Percentiles rank a stretch among this genome's conserved stretches.
These are phyloP conservation scores for Taiozyma onychis DNA, from an alignment of 1,139 yeast genomes.

Conservation along the genomic window DNA sequence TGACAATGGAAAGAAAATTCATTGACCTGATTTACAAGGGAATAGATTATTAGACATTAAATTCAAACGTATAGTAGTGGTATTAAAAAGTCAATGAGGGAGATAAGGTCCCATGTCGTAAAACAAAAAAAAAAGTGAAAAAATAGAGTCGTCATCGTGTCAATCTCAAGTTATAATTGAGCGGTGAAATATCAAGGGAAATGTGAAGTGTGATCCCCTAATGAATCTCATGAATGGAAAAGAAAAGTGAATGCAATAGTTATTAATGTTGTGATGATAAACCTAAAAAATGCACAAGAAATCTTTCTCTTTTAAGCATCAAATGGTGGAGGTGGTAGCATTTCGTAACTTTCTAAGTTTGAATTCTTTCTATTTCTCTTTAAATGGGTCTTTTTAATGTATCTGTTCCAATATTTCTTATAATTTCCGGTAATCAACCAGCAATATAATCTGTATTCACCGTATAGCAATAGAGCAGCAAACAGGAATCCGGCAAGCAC, in stretches of 20 bases:
- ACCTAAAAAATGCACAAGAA: background rate
- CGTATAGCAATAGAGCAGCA: constrained; percentile 49
- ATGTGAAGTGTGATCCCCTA: no score
- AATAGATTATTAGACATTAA: no score
- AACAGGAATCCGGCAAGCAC: constrained; percentile 61
- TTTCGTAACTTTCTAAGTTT: constrained; percentile 19
- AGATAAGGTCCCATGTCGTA: background rate
- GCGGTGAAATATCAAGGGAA: no score
- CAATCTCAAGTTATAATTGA: no score
- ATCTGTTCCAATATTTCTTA: constrained; percentile 15
- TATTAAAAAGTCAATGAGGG: background rate
- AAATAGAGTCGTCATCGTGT: no score
- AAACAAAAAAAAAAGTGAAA: no score
- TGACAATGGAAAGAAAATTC: no score
- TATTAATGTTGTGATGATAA: no score
- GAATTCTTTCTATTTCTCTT: constrained; percentile 25
- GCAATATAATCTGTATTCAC: constrained; percentile 59
- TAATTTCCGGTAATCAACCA: constrained; percentile 28
- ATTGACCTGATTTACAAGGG: no score
- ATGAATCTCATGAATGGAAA: no score
- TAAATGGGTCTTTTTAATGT: constrained; percentile 9
- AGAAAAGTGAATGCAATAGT: no score
- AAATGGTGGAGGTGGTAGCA: constrained; percentile 4
- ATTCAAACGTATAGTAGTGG: background rate
- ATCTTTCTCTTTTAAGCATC: background rate